Base-by-base conservation (phyloP, 768 basidiomycete genomes). In the Boletus coccyginus region DNA sequence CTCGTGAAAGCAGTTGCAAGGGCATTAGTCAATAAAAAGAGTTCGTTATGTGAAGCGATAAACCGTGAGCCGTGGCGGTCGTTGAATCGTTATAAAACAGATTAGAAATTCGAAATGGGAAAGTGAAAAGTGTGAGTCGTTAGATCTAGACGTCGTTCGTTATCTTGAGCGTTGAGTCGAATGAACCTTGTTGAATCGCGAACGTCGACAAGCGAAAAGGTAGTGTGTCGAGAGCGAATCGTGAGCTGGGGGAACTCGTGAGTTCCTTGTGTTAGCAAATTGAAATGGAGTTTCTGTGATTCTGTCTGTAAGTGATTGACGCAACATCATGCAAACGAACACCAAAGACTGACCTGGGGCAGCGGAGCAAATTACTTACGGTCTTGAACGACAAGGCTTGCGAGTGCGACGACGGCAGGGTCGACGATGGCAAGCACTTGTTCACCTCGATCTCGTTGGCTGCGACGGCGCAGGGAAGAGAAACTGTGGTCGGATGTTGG, bases 1-100 rank as follows among this genome's bases (percentile, higher is more conserved):
- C 56, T 69, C 67, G 70, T 65, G 71, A 69, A 55, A 61, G 60
- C 31, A 70, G 48, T 62, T 66, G 65, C 62, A 68, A 55, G 40
- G 71, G 65, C 69, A 72, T 71, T 62, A 62, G 44, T 64, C 47
- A 47, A 60, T 63, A 44, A 57, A 59, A 52, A 54, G 48, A 43
- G 21, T 21, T 56, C 62, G 70, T 70, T 71, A 69, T 63, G 33
- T 63, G 66, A 54, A 59, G 42, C 32, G 52, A 21, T 55, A 48
- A 61, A 55, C 8, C 50, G 61, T 60, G 50, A 27, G 56, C 48
- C 55, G 65, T 58, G 38, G 57, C 38, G 50, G 36, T 65, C 61
- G 68, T 70, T 49, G 45, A 60, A 44, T 62, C 56, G 65, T 65
- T 71, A 72, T 62, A 38, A 59, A 46, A 61, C 66, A 67, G 31